Conservation (phyloP, 2,329 filamentous ascomycete genomes). For the Bipolaris bicolor region DNA sequence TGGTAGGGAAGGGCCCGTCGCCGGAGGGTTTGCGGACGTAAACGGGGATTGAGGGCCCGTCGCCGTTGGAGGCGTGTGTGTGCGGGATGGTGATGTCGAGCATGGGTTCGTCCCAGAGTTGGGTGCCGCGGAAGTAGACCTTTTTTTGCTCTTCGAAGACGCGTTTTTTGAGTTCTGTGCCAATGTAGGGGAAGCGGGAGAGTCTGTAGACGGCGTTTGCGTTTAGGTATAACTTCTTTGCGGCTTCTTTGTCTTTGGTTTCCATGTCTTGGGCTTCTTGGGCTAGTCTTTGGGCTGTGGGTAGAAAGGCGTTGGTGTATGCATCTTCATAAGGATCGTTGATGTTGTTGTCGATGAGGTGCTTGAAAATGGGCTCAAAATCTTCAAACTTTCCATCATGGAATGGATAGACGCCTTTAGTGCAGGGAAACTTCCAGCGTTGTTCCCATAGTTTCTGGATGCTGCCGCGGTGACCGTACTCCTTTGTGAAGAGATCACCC, state of each 20-base stretch:
- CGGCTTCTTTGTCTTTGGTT: constrained; percentile 53
- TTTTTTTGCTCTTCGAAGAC: constrained; percentile 71
- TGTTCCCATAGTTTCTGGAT: constrained; percentile 44
- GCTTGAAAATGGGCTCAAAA: constrained; percentile 65
- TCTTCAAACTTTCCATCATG: constrained; percentile 72
- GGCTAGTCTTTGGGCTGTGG: constrained; percentile 64
- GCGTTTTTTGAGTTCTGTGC: constrained; percentile 58
- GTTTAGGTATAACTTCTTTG: constrained; percentile 69
- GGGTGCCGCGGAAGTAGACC: constrained; percentile 63
- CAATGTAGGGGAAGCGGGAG: constrained; percentile 68
- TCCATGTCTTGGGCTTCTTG: constrained; percentile 49
- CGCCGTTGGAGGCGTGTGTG: constrained; percentile 55
- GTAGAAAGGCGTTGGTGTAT: constrained; percentile 69
- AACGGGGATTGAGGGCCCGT: constrained; percentile 64
- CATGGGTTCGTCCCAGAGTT: constrained; percentile 58
- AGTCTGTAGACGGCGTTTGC: constrained; percentile 75
- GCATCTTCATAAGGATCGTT: constrained; percentile 68
- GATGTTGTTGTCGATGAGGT: constrained; percentile 57
- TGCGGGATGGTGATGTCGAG: constrained; percentile 67
- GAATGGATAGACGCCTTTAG: constrained; percentile 68
- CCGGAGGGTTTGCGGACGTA: constrained; percentile 65
- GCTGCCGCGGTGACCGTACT: constrained; percentile 45
- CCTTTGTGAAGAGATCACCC: constrained; percentile 45
- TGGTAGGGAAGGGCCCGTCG: constrained; percentile 54
- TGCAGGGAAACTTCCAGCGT: constrained; percentile 45